These are phyloP conservation scores for Dendrobium officinale DNA, from an alignment of 106 monocot species.

Conservation along the genomic window DNA sequence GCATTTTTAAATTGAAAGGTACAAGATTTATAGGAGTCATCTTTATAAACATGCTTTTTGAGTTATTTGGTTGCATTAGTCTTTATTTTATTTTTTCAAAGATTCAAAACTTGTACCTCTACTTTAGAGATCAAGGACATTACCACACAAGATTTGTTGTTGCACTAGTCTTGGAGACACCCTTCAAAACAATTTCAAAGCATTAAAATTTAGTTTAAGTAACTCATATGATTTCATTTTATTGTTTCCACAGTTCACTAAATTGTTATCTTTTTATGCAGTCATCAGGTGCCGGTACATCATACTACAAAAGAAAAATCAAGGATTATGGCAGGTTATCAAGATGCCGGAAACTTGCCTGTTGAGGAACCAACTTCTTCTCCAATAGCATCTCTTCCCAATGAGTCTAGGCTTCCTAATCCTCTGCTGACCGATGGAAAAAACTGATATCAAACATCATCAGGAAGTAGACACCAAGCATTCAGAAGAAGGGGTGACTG, in stretches of 20 bases:
- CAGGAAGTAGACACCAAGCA: background rate
- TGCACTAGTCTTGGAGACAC: background rate
- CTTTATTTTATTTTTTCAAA: too few relatives aligned
- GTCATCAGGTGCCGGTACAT: background rate
- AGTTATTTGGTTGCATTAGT: background rate
- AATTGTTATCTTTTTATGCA: background rate
- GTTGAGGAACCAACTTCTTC: background rate
- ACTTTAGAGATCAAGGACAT: background rate
- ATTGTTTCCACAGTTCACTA: background rate
- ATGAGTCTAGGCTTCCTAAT: background rate
- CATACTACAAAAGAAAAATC: slow-evolving; percentile 2
- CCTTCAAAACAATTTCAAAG: background rate
- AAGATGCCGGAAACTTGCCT: background rate
- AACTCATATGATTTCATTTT: background rate
- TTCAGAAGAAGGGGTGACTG: background rate
- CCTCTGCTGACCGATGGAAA: background rate
- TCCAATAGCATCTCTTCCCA: slow-evolving; percentile 1
- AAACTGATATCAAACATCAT: background rate
- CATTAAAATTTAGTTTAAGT: background rate
- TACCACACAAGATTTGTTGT: background rate
- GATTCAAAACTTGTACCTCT: background rate
- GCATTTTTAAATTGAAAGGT: background rate
- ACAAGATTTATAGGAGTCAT: background rate
- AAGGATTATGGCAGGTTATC: slow-evolving; percentile 4
- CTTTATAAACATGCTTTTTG: background rate